These are phyloP conservation scores for Candida oleophila DNA, from an alignment of 805 yeast genomes.

Conservation along the genomic window DNA sequence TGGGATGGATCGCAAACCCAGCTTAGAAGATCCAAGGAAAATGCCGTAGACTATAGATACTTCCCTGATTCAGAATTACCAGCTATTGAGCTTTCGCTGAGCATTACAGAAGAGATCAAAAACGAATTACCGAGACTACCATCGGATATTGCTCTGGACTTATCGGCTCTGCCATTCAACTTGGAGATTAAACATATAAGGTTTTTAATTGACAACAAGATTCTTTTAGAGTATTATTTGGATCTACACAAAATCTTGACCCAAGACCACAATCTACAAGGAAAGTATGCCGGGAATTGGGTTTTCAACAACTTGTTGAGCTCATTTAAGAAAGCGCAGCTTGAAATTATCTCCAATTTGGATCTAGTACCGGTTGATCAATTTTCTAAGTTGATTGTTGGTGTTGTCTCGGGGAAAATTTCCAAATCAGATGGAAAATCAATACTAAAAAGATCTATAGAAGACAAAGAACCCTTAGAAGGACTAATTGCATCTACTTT, in stretches of 20 bases:
- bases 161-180: constrained; percentile 50
- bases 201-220: constrained; percentile 54
- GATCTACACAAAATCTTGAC: constrained; percentile 31
- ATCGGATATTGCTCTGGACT: constrained; percentile 49
- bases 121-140: constrained; percentile 57
- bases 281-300: constrained; percentile 68
- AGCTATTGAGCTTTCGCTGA: constrained; percentile 43
- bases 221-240: constrained; percentile 52
- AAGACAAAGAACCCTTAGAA: not conserved
- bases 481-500: not conserved
- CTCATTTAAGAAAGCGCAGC: constrained; percentile 51
- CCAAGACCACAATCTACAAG: constrained; percentile 15
- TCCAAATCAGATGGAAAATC: not conserved
- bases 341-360: constrained; percentile 24
- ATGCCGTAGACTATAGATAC: constrained; percentile 82
- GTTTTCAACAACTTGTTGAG: constrained; percentile 80
- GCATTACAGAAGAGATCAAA: constrained; percentile 42
- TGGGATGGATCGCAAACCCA: constrained; percentile 82
- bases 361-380: constrained; percentile 32
- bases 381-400: constrained; percentile 54
- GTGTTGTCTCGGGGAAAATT: constrained; percentile 27
- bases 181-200: constrained; percentile 74
- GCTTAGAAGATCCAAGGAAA: constrained; percentile 73
- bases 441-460: not conserved
- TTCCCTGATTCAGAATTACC: constrained; percentile 94